These are phyloP conservation scores for Arachnopeziza araneosa DNA, from an alignment of 2,329 filamentous ascomycete genomes.

Conservation along the genomic window DNA sequence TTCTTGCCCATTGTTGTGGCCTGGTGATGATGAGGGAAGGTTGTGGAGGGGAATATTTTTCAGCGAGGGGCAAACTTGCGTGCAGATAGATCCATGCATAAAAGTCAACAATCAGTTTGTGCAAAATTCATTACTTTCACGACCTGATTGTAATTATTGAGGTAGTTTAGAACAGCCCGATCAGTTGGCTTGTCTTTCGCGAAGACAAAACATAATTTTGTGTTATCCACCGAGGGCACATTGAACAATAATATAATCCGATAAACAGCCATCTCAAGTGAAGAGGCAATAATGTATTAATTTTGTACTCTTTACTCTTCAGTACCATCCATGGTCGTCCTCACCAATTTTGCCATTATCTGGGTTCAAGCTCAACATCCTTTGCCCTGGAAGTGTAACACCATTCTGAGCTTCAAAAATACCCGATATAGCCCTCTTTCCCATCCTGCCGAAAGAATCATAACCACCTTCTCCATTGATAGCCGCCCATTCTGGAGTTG, in stretches of 20 bases:
- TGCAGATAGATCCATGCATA: not conserved
- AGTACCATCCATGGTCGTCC: slow-evolving; percentile 54
- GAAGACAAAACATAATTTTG: no score
- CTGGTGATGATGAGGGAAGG: not conserved
- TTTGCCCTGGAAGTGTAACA: slow-evolving; percentile 49
- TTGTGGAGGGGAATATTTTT: not conserved
- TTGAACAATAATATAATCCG: no score
- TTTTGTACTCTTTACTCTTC: slow-evolving; percentile 12
- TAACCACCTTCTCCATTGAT: slow-evolving; percentile 43
- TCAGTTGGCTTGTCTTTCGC: no score
- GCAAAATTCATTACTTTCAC: not conserved
- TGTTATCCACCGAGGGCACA: no score
- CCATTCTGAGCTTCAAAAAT: slow-evolving; percentile 52
- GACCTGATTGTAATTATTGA: not conserved
- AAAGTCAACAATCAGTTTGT: not conserved
- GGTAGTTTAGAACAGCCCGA: no score
- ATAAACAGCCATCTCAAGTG: no score
- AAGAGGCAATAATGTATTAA: no score
- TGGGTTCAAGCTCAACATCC: slow-evolving; percentile 54
- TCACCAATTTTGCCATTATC: slow-evolving; percentile 48
- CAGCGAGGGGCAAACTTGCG: not conserved
- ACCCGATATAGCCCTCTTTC: slow-evolving; percentile 50
- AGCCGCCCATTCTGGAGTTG: slow-evolving; percentile 49
- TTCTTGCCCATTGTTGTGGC: slow-evolving; percentile 36
- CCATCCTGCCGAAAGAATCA: slow-evolving; percentile 48